These are phyloP conservation scores for Aspergillus sp. DNA, from an alignment of 2,329 filamentous ascomycete genomes.

Conservation along the genomic window DNA sequence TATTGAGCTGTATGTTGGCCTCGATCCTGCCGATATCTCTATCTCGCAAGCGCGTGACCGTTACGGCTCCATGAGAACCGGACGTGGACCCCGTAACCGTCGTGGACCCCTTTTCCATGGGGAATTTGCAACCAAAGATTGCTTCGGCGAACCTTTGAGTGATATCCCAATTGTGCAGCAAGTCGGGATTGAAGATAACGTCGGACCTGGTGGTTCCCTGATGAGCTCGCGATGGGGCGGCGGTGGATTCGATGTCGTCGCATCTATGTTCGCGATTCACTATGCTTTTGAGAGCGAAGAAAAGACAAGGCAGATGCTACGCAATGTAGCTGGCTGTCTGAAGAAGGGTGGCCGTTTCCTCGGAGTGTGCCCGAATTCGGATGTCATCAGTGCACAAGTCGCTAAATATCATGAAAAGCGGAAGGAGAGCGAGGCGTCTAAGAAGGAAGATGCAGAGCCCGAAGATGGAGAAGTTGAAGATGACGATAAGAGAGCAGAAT, in stretches of 20 bases:
- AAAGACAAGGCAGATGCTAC: slow-evolving; percentile 87
- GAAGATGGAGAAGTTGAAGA: slow-evolving; percentile 57
- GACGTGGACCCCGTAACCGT: slow-evolving; percentile 53
- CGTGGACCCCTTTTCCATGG: slow-evolving; percentile 71
- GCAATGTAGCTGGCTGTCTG: slow-evolving; percentile 83
- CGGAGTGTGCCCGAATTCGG: slow-evolving; percentile 94
- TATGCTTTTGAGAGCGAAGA: slow-evolving; percentile 94
- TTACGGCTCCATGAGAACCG: slow-evolving; percentile 69
- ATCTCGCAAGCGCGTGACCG: slow-evolving; percentile 87
- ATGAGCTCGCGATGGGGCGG: slow-evolving; percentile 65
- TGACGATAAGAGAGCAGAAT: slow-evolving; percentile 65
- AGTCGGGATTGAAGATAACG: slow-evolving; percentile 80
- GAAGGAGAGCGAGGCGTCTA: slow-evolving; percentile 45
- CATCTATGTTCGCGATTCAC: slow-evolving; percentile 99
- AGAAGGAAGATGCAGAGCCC: slow-evolving; percentile 34
- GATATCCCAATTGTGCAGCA: slow-evolving; percentile 78
- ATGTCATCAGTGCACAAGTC: slow-evolving; percentile 80
- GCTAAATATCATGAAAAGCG: slow-evolving; percentile 67
- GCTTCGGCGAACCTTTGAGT: slow-evolving; percentile 80
- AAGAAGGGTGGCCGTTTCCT: slow-evolving; percentile 95
- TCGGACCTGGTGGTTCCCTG: slow-evolving; percentile 54
- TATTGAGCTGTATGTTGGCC: slow-evolving; percentile 89
- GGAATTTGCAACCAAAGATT: slow-evolving; percentile 88
- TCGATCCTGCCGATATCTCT: slow-evolving; percentile 89
- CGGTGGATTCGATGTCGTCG: slow-evolving; percentile 91